Evolutionary conservation across 1,284 basidiomycete species (phyloP), one percentile per base, ranked within the genome.

Genomic region (Limonomyces culmigenus): DNA sequence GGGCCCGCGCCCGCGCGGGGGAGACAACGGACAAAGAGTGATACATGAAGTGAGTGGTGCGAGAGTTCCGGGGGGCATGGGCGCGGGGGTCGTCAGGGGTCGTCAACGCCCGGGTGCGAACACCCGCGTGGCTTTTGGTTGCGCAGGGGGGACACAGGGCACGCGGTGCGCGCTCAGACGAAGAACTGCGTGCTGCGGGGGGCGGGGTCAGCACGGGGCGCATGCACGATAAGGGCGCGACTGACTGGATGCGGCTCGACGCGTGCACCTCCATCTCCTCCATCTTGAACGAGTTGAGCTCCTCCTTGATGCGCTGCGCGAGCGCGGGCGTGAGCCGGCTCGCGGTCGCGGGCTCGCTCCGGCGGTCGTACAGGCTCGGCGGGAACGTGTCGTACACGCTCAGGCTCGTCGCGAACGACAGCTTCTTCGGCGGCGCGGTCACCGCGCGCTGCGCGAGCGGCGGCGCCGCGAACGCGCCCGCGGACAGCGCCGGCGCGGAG

Each of bases 251-350:
- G 54, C 85, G 74, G 56, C 84, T 88, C 34, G 78, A 63, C 43
- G 81, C 78, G 56, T 95, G 91, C 41, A 96, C 87, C 51, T 89
- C 86, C 91, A 96, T 95, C 62, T 92, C 86, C 59, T 95, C 91
- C 81, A 95, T 87, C 67, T 95, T 95, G 62, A 84, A 95, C 42
- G 86, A 88, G 59, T 95, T 92, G 33, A 93, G 63, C 62, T 92
- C 87, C 58, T 92, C 87, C 66, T 96, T 96, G 58, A 96, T 96
- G 44, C 81, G 68, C 65, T 95, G 86, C 32, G 93, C 93, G 47
- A 97, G 63, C 42, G 83, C 75, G 32, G 93, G 93, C 36, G 93
- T 98, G 47, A 98, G 60, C 21, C 87, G 71, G 60, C 92, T 96
- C 76, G 91, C 96, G 15, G 93, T 97, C 33, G 91, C 92, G 19